Evolutionary conservation across 2,329 filamentous ascomycete species (phyloP).

Genomic region (Mollisiaceae sp.): DNA sequence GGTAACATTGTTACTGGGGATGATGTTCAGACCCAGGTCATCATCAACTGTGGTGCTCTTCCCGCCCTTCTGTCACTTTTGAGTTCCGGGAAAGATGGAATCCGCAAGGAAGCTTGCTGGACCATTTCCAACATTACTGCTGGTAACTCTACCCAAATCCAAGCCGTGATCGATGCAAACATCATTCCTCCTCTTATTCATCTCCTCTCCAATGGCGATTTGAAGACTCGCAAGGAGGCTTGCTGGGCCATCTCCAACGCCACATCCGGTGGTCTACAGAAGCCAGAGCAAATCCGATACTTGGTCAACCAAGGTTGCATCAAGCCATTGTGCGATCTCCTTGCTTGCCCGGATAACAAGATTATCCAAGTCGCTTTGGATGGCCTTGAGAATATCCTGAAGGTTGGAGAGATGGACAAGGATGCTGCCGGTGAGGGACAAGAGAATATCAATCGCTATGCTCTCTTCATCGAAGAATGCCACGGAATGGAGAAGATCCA

Average conservation of each 20-base stretch:
- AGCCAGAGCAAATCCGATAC: conserved; percentile 98
- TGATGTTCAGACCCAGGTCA: conserved; percentile 98
- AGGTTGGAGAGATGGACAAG: conserved; percentile 99
- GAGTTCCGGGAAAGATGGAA: conserved; percentile 97
- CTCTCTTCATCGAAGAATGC: conserved; percentile 97
- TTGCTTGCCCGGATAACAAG: conserved; percentile 98
- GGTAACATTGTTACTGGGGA: conserved; percentile 99
- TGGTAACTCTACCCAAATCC: conserved; percentile 96
- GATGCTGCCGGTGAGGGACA: conserved; percentile 77
- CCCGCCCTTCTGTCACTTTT: conserved; percentile 91
- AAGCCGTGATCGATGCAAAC: conserved; percentile 94
- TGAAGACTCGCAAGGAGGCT: conserved; percentile 99
- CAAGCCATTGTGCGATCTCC: conserved; percentile 93
- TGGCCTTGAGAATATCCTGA: conserved; percentile 97
- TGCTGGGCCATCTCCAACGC: conserved; percentile 99
- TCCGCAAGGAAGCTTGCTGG: conserved; percentile 99
- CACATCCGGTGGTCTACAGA: conserved; percentile 95
- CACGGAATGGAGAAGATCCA: conserved; percentile 99
- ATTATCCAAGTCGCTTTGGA: conserved; percentile 99
- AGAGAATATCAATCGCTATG: conserved; percentile 92
- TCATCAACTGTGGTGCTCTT: conserved; percentile 97
- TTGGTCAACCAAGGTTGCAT: conserved; percentile 94
- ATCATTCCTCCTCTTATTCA: conserved; percentile 97
- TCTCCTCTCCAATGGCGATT: conserved; percentile 92
- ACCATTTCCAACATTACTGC: conserved; percentile 99